Evolutionary conservation across 108 stramenopile species (phyloP).

Genomic region (Skeletonema costatum): DNA sequence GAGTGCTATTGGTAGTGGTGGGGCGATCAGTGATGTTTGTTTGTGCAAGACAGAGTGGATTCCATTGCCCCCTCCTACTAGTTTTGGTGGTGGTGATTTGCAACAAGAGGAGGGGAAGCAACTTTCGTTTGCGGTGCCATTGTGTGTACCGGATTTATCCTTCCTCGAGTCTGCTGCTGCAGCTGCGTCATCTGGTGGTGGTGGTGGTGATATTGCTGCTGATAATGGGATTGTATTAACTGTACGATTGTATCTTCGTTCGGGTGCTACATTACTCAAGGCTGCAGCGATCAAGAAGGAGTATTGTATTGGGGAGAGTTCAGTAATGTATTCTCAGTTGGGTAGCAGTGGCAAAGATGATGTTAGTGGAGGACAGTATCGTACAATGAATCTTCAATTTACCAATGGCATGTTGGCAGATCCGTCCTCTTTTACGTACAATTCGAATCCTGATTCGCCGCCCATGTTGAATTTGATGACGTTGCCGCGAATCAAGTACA

Average conservation of each 20-base stretch:
- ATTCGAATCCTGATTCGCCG: not conserved
- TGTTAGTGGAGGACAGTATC: not conserved
- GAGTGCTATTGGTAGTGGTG: constrained; percentile 14
- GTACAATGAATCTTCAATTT: constrained; percentile 23
- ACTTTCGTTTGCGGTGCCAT: constrained; percentile 64
- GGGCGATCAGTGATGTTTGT: constrained; percentile 41
- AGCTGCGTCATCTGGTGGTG: constrained; percentile 6
- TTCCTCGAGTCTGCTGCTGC: constrained; percentile 23
- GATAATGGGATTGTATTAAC: constrained; percentile 15
- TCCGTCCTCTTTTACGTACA: not conserved
- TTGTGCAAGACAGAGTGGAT: constrained; percentile 45
- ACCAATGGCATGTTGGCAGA: constrained; percentile 38
- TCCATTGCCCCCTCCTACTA: constrained; percentile 26
- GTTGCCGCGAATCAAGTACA: constrained; percentile 57
- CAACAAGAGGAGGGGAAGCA: constrained; percentile 11
- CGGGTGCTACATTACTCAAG: constrained; percentile 42
- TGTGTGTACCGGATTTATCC: constrained; percentile 52
- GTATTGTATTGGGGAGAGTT: constrained; percentile 40
- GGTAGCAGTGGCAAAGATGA: not conserved
- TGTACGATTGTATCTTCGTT: constrained; percentile 36
- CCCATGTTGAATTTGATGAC: constrained; percentile 28
- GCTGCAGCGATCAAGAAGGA: constrained; percentile 36
- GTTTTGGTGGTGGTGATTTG: not conserved
- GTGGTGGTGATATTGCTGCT: not conserved
- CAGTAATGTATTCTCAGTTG: constrained; percentile 26